These are phyloP conservation scores for Heliamphora pulchella DNA, from an alignment of 179 eudicot genomes.

Conservation along the genomic window DNA sequence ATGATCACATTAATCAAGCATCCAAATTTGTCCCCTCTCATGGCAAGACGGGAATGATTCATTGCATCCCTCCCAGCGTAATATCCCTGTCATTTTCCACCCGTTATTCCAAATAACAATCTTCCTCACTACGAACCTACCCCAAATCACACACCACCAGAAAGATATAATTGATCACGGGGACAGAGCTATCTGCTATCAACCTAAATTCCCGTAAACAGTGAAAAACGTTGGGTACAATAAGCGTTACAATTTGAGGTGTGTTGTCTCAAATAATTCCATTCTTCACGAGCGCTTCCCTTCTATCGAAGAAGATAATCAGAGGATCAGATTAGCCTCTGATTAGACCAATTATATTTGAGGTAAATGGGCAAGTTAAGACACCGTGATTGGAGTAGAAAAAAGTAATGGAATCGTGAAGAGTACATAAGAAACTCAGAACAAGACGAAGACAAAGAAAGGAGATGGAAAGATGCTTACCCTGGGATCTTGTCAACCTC, in stretches of 20 bases:
- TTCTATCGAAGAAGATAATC: background rate
- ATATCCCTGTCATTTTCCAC: background rate
- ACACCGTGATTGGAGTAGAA: background rate
- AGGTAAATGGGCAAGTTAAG: background rate
- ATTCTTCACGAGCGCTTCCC: background rate
- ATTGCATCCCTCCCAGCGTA: background rate
- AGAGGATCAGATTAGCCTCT: background rate
- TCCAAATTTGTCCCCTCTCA: background rate
- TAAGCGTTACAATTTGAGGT: background rate
- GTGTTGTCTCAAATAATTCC: background rate
- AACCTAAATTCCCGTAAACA: background rate
- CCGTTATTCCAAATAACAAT: background rate
- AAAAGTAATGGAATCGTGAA: background rate
- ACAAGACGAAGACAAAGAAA: background rate
- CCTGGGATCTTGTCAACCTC: conserved; percentile 88
- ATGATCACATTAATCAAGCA: background rate
- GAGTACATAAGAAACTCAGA: background rate
- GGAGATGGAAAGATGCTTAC: conserved; percentile 21
- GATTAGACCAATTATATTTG: background rate
- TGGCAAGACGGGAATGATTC: background rate
- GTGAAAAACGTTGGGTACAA: background rate
- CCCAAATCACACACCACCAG: background rate
- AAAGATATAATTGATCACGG: background rate
- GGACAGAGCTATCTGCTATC: background rate
- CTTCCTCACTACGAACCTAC: background rate